Conservation (phyloP, 257 asterid species). For the Lantana camara region DNA sequence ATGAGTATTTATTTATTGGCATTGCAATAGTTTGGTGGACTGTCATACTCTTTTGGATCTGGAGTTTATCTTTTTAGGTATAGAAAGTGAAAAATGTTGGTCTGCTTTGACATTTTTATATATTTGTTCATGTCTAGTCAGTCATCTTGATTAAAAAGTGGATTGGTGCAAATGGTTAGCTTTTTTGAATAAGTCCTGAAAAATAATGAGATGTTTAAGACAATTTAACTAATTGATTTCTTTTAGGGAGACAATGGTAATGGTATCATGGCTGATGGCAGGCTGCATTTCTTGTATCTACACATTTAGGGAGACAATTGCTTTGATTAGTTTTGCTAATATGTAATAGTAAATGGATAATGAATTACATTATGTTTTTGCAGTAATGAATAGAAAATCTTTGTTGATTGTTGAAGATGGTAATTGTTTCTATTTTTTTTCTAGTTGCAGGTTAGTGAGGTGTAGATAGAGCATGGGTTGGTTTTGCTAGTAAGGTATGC, state of each 20-base stretch:
- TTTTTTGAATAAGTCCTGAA: conserved; percentile 9
- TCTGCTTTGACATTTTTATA: conserved; percentile 24
- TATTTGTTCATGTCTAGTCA: conserved; percentile 11
- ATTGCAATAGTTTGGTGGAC: neutral
- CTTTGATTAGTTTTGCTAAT: no score
- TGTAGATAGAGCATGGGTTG: no score
- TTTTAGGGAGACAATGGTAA: neutral
- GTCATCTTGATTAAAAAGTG: conserved; percentile 21
- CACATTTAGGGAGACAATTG: no score
- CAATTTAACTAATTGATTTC: neutral
- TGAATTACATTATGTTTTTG: no score
- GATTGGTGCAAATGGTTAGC: conserved; percentile 24
- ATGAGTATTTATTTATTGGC: conserved; percentile 9
- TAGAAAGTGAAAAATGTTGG: conserved; percentile 17
- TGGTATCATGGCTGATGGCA: conserved; percentile 8
- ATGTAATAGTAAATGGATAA: no score
- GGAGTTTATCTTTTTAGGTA: conserved; percentile 26
- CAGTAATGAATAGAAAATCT: no score
- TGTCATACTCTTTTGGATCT: conserved; percentile 32
- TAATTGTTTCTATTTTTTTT: no score
- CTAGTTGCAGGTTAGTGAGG: no score
- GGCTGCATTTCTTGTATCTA: neutral
- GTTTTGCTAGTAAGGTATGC: no score
- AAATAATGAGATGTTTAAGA: neutral
- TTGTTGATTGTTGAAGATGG: no score